phyloP scores from a whole-genome alignment of 352 stramenopile genomes.

The Thalassiosira mediterranea region DNA sequence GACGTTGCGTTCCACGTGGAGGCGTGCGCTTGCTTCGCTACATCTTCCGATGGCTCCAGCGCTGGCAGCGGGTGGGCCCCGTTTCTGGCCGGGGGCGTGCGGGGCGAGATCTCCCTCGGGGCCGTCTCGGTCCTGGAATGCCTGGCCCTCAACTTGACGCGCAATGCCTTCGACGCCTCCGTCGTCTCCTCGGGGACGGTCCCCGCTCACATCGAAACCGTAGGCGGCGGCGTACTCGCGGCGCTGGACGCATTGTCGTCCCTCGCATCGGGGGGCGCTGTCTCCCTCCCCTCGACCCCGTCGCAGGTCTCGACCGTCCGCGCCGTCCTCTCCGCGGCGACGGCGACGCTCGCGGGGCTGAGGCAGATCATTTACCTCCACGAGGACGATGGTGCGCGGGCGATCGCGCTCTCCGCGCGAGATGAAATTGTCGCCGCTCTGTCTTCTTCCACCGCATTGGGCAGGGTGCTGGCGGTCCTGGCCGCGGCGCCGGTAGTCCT shows the following conservation, averaged over 20 bases:
- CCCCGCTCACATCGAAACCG: slow-evolving; percentile 19
- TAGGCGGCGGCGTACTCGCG: slow-evolving; percentile 32
- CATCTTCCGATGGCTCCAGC: slow-evolving; percentile 6
- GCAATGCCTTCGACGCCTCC: slow-evolving; percentile 35
- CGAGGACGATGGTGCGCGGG: slow-evolving; percentile 36
- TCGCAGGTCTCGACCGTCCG: slow-evolving; percentile 29
- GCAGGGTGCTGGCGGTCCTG: slow-evolving; percentile 60
- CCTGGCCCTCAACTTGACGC: slow-evolving; percentile 25
- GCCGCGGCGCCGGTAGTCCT: slow-evolving; percentile 49
- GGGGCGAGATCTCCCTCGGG: slow-evolving; percentile 32
- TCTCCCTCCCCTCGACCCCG: slow-evolving; percentile 16
- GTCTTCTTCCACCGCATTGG: slow-evolving; percentile 53
- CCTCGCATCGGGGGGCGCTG: slow-evolving; percentile 32
- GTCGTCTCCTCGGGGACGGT: slow-evolving; percentile 4
- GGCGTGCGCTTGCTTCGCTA: slow-evolving; percentile 6
- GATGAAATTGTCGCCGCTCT: slow-evolving; percentile 57
- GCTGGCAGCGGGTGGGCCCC: slow-evolving; percentile 14
- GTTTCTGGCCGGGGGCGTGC: slow-evolving; percentile 20
- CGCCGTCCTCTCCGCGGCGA: slow-evolving; percentile 36
- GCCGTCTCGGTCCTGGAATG: slow-evolving; percentile 33
- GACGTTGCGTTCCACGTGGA: slow-evolving; percentile 34
- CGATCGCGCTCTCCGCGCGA: slow-evolving; percentile 28
- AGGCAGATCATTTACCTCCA: slow-evolving; percentile 51
- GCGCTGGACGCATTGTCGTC: slow-evolving; percentile 37
- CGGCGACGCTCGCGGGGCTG: slow-evolving; percentile 34